These are phyloP conservation scores for Fusarium oligoseptatum DNA, from an alignment of 2,329 filamentous ascomycete species.

Conservation along the genomic window DNA sequence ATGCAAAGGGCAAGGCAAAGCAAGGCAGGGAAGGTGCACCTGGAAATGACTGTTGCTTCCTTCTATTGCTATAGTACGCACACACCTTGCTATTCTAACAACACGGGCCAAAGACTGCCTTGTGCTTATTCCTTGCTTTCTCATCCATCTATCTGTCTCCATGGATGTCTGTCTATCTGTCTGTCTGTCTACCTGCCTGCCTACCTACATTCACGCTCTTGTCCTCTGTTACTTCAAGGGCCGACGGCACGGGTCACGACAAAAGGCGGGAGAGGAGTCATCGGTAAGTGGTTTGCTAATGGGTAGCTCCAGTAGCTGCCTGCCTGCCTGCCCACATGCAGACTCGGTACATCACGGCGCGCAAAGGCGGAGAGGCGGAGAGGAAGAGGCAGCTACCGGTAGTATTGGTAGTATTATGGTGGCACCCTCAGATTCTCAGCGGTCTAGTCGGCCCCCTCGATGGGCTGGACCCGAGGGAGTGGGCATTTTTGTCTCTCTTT, in stretches of 20 bases:
- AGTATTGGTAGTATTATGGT: neutral
- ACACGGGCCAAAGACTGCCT: constrained; percentile 25
- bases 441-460: neutral
- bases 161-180: neutral
- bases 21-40: constrained; percentile 35
- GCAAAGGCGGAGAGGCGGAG: constrained; percentile 37
- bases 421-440: constrained; percentile 1
- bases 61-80: neutral
- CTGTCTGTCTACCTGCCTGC: neutral
- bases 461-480: constrained; percentile 29
- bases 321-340: constrained; percentile 18
- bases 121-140: constrained; percentile 18
- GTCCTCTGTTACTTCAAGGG: constrained; percentile 7
- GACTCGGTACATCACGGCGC: constrained; percentile 36
- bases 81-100: constrained; percentile 2
- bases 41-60: constrained; percentile 34
- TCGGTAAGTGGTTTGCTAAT: constrained; percentile 7
- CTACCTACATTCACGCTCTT: neutral
- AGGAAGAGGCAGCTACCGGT: constrained; percentile 7
- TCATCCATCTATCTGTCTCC: constrained; percentile 1
- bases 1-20: constrained; percentile 31
- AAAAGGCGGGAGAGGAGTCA: constrained; percentile 24
- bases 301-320: neutral
- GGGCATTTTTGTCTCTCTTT: constrained; percentile 24
- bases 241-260: constrained; percentile 26